phyloP scores from a whole-genome alignment of 2,329 filamentous ascomycete genomes.

The Pseudogymnoascus destructans region DNA sequence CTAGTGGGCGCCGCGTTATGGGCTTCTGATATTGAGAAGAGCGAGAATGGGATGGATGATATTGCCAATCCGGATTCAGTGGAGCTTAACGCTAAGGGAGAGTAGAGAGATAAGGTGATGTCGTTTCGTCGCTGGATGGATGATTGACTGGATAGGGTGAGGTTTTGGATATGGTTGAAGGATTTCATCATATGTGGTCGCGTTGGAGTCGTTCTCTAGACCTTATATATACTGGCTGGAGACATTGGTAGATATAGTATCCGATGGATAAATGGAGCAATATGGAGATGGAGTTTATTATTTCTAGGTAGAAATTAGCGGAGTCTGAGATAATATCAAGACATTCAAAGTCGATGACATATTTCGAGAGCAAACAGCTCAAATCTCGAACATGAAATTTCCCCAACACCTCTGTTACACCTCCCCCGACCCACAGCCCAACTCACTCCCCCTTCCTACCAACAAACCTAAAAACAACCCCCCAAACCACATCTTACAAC shows the following conservation, averaged over 20 bases:
- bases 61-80: neutral
- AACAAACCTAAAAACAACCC: constrained; percentile 32
- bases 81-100: neutral
- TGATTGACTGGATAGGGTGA: neutral
- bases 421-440: neutral
- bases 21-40: constrained; percentile 70
- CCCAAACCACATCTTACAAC: constrained; percentile 40
- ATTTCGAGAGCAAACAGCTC: neutral
- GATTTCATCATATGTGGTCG: neutral
- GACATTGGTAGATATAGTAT: neutral
- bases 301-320: neutral
- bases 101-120: neutral
- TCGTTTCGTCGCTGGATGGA: neutral
- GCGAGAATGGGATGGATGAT: constrained; percentile 8
- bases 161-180: neutral
- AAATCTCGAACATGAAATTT: neutral
- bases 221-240: neutral
- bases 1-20: constrained; percentile 81
- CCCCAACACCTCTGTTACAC: neutral
- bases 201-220: neutral
- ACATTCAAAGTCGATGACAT: neutral
- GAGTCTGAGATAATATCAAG: neutral
- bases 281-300: neutral
- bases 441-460: neutral
- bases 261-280: neutral